Percentiles rank a stretch among this genome's conserved stretches.
phyloP scores from a whole-genome alignment of 345 rosid genomes.

The Brassica napus region Da-Ae NC_063452.1:8264501-8265000 shows the following conservation, averaged over 20 bases:
- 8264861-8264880: constrained; percentile 53
- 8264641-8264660: constrained; percentile 85
- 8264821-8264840: constrained; percentile 49
- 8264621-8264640: constrained; percentile 64
- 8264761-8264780: background rate
- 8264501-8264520: background rate
- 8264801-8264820: background rate
- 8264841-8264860: constrained; percentile 64
- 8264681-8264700: constrained; percentile 87
- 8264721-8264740: constrained; percentile 80
- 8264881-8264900: constrained; percentile 91
- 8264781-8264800: background rate
- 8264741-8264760: constrained; percentile 66
- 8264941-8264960: constrained; percentile 89
- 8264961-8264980: constrained; percentile 88
- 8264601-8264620: constrained; percentile 78
- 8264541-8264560: background rate
- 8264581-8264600: background rate
- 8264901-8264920: constrained; percentile 78
- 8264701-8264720: constrained; percentile 86
- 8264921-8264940: constrained; percentile 85
- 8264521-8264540: background rate
- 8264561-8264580: background rate
- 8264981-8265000: constrained; percentile 82
- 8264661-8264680: constrained; percentile 79